phyloP scores from a whole-genome alignment of 495 filamentous ascomycete genomes.

The Rostrohypoxylon terebratum region DNA sequence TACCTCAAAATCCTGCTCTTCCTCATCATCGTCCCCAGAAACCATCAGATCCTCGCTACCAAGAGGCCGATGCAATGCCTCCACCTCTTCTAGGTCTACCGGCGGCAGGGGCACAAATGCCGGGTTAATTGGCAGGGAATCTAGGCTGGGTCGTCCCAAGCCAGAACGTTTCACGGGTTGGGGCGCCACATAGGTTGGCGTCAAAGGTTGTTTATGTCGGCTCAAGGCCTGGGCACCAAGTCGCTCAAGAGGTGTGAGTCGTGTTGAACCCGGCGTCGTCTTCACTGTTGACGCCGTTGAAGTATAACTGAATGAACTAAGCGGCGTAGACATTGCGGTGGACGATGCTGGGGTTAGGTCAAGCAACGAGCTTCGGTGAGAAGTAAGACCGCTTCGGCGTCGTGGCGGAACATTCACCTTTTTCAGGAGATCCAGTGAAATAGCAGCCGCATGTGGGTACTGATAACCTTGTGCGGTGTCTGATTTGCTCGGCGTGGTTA shows the following conservation, averaged over 20 bases:
- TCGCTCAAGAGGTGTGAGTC: constrained; percentile 60
- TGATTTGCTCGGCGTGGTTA: constrained; percentile 37
- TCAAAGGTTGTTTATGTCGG: constrained; percentile 45
- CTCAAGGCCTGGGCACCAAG: constrained; percentile 58
- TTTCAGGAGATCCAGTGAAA: background rate
- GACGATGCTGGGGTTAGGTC: constrained; percentile 50
- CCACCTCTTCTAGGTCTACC: constrained; percentile 55
- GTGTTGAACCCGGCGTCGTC: constrained; percentile 41
- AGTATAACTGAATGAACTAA: constrained; percentile 39
- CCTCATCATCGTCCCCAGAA: constrained; percentile 71
- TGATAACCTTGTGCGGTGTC: constrained; percentile 31
- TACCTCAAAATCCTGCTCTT: constrained; percentile 53
- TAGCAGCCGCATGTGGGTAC: constrained; percentile 34
- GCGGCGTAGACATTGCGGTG: constrained; percentile 34
- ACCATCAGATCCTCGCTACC: constrained; percentile 84
- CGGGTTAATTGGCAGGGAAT: constrained; percentile 54
- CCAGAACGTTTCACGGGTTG: constrained; percentile 71
- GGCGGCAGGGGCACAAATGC: constrained; percentile 57
- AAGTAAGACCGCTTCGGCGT: constrained; percentile 39
- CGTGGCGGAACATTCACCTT: constrained; percentile 10
- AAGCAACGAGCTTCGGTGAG: constrained; percentile 34
- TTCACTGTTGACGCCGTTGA: constrained; percentile 47
- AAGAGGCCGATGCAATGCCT: constrained; percentile 53
- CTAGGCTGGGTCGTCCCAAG: constrained; percentile 63
- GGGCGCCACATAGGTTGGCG: constrained; percentile 59